Conservation (phyloP, 2,329 filamentous ascomycete species). For the Plenodomus lindquistii region DNA sequence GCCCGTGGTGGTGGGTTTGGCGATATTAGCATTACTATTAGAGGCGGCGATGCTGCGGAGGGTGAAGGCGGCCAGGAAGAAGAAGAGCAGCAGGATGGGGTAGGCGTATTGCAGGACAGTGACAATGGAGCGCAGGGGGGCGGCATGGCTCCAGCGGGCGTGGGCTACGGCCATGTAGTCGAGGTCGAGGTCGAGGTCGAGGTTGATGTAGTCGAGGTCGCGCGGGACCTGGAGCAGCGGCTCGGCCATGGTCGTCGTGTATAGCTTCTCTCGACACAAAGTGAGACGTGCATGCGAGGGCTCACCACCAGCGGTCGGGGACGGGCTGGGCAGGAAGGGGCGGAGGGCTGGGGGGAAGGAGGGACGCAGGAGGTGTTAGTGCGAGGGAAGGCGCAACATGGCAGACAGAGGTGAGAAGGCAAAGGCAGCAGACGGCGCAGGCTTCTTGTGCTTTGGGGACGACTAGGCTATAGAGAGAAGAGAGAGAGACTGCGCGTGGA, state of each 20-base stretch:
- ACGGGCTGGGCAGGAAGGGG: slow-evolving; percentile 5
- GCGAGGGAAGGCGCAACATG: slow-evolving; percentile 4
- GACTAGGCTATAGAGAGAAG: no score
- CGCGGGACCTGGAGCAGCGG: slow-evolving; percentile 13
- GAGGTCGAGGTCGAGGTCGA: not conserved
- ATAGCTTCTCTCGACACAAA: slow-evolving; percentile 13
- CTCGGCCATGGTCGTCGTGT: slow-evolving; percentile 20
- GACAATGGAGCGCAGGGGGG: slow-evolving; percentile 19
- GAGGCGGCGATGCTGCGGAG: slow-evolving; percentile 61
- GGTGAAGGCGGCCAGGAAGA: slow-evolving; percentile 67
- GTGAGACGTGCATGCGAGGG: slow-evolving; percentile 11
- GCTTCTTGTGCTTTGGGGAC: no score
- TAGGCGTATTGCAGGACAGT: slow-evolving; percentile 60
- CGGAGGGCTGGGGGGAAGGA: slow-evolving; percentile 1
- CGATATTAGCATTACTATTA: slow-evolving; percentile 50
- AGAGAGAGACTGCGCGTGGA: no score
- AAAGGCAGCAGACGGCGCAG: slow-evolving; percentile 1
- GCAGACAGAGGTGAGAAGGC: slow-evolving; percentile 14
- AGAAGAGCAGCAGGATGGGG: slow-evolving; percentile 65
- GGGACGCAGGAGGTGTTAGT: not conserved
- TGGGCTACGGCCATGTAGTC: not conserved
- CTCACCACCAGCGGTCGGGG: slow-evolving; percentile 13
- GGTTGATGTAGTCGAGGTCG: slow-evolving; percentile 17
- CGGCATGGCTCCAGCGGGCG: slow-evolving; percentile 23
- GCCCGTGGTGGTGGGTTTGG: slow-evolving; percentile 62